Evolutionary conservation across 1,284 basidiomycete genomes (phyloP), one percentile per base, ranked within the genome.

Genomic region (Hymenochaete sp.): DNA sequence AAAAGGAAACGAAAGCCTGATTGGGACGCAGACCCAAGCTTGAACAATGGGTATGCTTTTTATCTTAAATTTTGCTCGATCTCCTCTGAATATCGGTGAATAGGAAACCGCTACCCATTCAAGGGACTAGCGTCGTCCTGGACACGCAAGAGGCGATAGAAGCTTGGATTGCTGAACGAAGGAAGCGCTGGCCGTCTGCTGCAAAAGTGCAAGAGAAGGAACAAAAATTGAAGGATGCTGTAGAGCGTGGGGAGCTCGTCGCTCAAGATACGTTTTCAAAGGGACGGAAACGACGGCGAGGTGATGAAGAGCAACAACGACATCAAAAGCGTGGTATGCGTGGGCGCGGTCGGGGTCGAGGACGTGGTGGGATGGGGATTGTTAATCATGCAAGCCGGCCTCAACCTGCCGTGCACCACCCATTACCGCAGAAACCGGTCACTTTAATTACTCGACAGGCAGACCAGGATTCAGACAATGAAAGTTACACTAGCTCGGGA

Each of bases 121-220:
- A 84, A 53, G 92, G 92, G 2, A 93, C 91, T 2, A 80, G 68
- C 32, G 60, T 93, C 13, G 60, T 72, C 9, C 71, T 96, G 7
- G 76, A 93, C 55, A 82, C 85, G 1, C 85, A 84, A 5, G 91
- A 92, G 58, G 77, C 81, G 11, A 70, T 96, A 47, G 77, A 77
- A 9, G 75, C 74, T 31, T 97, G 93, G 93, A 77, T 93, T 44
- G 79, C 75, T 24, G 92, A 96, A 56, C 79, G 93, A 37, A 90
- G 77, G 63, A 79, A 77, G 51, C 77, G 84, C 14, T 97, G 84
- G 70, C 93, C 93, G 2, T 86, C 79, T 11, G 62, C 71, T 11
- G 59, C 68, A 39, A 74, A 78, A 14, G 70, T 89, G 1, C 75
- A 76, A 48, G 87, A 93, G 41, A 93, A 90, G 71, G 82, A 74